A percentile compares a stretch with the other conserved stretches of the same genome.
Evolutionary conservation across 495 filamentous ascomycete species (phyloP).

Genomic region (Penicillium cosmopolitanum): DNA sequence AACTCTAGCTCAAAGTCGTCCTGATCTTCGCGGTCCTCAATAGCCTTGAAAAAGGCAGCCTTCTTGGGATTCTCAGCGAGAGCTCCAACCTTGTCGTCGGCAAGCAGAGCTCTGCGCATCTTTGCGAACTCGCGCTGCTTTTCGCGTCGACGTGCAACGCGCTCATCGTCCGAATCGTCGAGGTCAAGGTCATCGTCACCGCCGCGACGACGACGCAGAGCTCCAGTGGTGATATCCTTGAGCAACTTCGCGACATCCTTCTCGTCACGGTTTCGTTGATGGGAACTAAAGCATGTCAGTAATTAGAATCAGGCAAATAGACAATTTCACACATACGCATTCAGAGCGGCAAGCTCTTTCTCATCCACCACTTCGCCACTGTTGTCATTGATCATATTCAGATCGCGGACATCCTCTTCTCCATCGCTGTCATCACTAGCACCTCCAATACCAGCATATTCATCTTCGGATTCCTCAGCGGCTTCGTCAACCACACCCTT

Average conservation of each 20-base stretch:
- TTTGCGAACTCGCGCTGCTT: slow-evolving; percentile 88
- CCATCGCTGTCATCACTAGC: slow-evolving; percentile 83
- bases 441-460: slow-evolving; percentile 94
- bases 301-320: not conserved
- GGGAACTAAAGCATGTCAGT: slow-evolving; percentile 36
- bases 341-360: slow-evolving; percentile 78
- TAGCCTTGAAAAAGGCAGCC: slow-evolving; percentile 82
- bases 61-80: slow-evolving; percentile 91
- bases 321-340: slow-evolving; percentile 69
- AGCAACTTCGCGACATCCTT: slow-evolving; percentile 87
- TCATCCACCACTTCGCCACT: slow-evolving; percentile 75
- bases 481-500: slow-evolving; percentile 89
- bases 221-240: slow-evolving; percentile 87
- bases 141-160: slow-evolving; percentile 71
- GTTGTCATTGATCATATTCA: slow-evolving; percentile 90
- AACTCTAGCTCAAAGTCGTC: slow-evolving; percentile 81
- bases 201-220: slow-evolving; percentile 76
- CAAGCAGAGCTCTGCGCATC: slow-evolving; percentile 86
- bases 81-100: slow-evolving; percentile 88
- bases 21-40: slow-evolving; percentile 81
- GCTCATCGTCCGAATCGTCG: slow-evolving; percentile 85
- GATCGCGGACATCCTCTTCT: slow-evolving; percentile 68
- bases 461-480: slow-evolving; percentile 96
- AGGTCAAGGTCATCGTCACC: slow-evolving; percentile 76
- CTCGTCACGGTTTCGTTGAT: slow-evolving; percentile 57